Evolutionary conservation across 305 asterid genomes (phyloP), one percentile per base, ranked within the genome.

Genomic region (Plantago coronopus): DNA sequence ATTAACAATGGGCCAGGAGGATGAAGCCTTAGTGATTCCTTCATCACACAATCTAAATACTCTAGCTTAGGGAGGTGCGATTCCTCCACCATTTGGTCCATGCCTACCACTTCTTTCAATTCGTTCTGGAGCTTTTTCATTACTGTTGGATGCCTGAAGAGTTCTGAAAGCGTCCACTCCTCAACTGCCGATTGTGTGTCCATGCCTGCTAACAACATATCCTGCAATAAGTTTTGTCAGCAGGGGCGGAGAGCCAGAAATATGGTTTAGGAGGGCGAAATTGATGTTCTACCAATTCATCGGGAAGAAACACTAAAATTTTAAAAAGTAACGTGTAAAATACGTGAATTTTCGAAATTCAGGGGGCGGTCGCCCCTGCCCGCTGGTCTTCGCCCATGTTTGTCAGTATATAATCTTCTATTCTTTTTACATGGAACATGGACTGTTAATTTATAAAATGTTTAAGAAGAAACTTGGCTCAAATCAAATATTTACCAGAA

Each of bases 141-240:
- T 2, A 46, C 57, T 3, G 0, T 8, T 5, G 80, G 80, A 29
- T 68, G 57, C 17, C n/a, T 71, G 6, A 78, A 48, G 54, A 78
- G 62, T 49, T 78, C 83, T 0, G 83, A 57, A 9, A 77, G 49
- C 7, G 66, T 16, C 82, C 95, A 86, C 50, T 83, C 95, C 0
- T 72, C 62, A 10, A 62, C 46, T 7, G 83, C 46, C 0, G 88
- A 29, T 2, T 83, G 66, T 19, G 88, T 79, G 68, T 83, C 88
- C 74, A 71, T 70, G 25, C 83, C 76, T 14, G 48, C 95, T 1
- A 56, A 2, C 16, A 85, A 63, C 80, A 74, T 71, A n/a, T 71
- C n/a, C n/a, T n/a, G n/a, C n/a, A n/a, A n/a, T n/a, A n/a, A n/a
- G n/a, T n/a, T n/a, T n/a, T n/a, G n/a, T n/a, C n/a, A n/a, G n/a